Evolutionary conservation across 2,329 filamentous ascomycete species (phyloP).

Genomic region (Sporothrix inflata): DNA sequence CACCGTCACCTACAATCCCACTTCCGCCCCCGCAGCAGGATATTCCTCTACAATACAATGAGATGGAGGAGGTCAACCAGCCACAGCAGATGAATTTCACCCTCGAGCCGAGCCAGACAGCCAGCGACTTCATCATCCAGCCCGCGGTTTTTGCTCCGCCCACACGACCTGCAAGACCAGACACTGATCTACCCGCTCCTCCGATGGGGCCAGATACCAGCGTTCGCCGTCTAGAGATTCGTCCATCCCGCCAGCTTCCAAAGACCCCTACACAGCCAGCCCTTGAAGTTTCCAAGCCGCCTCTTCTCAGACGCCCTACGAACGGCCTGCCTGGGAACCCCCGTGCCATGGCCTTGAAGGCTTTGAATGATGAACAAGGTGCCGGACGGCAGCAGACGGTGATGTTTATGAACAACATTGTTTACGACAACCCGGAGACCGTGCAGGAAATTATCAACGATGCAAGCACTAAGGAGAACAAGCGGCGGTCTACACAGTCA

Average conservation of each 20-base stretch:
- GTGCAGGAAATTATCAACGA: slow-evolving; percentile 55
- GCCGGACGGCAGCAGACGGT: slow-evolving; percentile 50
- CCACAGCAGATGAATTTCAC: slow-evolving; percentile 15
- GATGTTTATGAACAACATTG: slow-evolving; percentile 60
- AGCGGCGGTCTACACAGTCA: slow-evolving; percentile 40
- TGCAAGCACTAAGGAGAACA: slow-evolving; percentile 40
- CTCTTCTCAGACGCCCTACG: slow-evolving; percentile 50
- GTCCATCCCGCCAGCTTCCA: slow-evolving; percentile 40
- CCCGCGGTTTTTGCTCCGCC: neutral
- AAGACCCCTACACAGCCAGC: slow-evolving; percentile 40
- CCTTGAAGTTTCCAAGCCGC: slow-evolving; percentile 44
- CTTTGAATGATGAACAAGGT: slow-evolving; percentile 38
- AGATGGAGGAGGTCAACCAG: slow-evolving; percentile 10
- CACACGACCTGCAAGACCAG: neutral
- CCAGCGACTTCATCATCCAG: neutral
- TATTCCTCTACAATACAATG: neutral
- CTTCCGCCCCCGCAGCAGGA: slow-evolving; percentile 22
- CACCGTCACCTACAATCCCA: slow-evolving; percentile 22
- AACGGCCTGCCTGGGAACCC: slow-evolving; percentile 56
- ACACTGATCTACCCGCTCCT: neutral
- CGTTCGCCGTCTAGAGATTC: slow-evolving; percentile 35
- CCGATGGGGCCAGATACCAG: neutral
- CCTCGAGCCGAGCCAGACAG: slow-evolving; percentile 2
- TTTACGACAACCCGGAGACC: slow-evolving; percentile 55
- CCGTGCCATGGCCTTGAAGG: slow-evolving; percentile 44